phyloP scores from a whole-genome alignment of 2,329 filamentous ascomycete species.

The Cordyceps tenuipes region DNA sequence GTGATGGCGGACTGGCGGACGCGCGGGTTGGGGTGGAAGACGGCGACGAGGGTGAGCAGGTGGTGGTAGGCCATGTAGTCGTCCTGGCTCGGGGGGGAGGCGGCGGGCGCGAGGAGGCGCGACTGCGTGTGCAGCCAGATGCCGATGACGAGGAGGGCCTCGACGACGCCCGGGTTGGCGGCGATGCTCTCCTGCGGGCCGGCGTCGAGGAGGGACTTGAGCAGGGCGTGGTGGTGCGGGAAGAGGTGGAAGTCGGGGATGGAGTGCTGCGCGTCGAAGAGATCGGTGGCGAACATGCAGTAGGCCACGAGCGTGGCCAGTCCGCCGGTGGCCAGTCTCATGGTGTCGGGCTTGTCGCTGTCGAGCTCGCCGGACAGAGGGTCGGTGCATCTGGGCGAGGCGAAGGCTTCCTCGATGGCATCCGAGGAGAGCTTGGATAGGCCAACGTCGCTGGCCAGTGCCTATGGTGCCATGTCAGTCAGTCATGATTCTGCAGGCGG shows the following conservation, averaged over 20 bases:
- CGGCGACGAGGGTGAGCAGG: constrained; percentile 45
- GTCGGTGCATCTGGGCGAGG: constrained; percentile 32
- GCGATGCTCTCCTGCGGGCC: constrained; percentile 41
- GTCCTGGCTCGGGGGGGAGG: constrained; percentile 22
- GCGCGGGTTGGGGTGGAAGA: constrained; percentile 47
- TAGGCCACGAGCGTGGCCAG: constrained; percentile 52
- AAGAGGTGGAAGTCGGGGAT: constrained; percentile 49
- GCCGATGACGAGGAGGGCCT: constrained; percentile 51
- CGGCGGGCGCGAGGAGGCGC: constrained; percentile 28
- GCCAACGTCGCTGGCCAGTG: constrained; percentile 55
- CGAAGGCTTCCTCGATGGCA: constrained; percentile 38
- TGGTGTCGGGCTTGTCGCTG: constrained; percentile 38
- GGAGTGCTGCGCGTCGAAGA: constrained; percentile 50
- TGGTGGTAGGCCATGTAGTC: constrained; percentile 55
- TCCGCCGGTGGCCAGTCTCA: constrained; percentile 51
- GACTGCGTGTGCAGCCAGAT: constrained; percentile 49
- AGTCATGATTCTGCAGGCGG: not conserved
- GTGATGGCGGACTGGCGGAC: constrained; percentile 47
- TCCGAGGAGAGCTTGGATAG: constrained; percentile 37
- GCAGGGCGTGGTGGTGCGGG: constrained; percentile 48
- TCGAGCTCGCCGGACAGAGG: constrained; percentile 40
- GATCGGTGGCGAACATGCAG: constrained; percentile 52
- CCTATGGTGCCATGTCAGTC: constrained; percentile 20
- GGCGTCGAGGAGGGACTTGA: constrained; percentile 45
- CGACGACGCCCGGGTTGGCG: constrained; percentile 45